Percentiles rank a stretch among this genome's conserved stretches.
Conservation (phyloP, 768 basidiomycete genomes). For the Mycena rebaudengoi region DNA sequence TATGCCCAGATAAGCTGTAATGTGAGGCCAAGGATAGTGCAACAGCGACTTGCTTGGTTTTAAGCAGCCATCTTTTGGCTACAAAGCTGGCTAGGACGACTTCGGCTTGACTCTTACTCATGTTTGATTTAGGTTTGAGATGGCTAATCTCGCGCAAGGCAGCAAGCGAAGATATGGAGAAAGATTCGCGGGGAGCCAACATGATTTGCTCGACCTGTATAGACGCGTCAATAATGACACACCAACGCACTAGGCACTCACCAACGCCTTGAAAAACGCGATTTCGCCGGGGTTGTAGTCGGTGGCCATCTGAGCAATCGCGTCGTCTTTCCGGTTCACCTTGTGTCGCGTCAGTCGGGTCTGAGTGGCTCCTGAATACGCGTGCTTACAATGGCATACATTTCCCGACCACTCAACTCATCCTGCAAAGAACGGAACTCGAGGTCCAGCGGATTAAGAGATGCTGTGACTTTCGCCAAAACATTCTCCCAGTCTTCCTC, state of each 20-base stretch:
- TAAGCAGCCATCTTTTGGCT: conserved; percentile 80
- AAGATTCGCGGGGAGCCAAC: conserved; percentile 77
- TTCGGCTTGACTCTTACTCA: conserved; percentile 82
- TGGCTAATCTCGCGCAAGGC: conserved; percentile 75
- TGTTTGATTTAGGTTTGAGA: conserved; percentile 64
- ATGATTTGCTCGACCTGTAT: conserved; percentile 87
- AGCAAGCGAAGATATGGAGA: conserved; percentile 78
- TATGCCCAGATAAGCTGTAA: background rate
- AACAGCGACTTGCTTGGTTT: conserved; percentile 67
- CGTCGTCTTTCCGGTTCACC: conserved; percentile 86
- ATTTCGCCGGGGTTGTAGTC: conserved; percentile 85
- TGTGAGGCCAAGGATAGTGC: no score
- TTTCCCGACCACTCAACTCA: conserved; percentile 68
- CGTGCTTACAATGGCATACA: conserved; percentile 74
- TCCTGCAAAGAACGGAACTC: conserved; percentile 73
- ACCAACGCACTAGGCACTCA: conserved; percentile 54
- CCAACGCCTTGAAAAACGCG: conserved; percentile 84
- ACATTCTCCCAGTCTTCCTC: conserved; percentile 67
- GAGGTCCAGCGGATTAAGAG: conserved; percentile 75
- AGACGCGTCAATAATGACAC: background rate
- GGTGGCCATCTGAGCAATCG: conserved; percentile 85
- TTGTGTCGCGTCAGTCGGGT: conserved; percentile 35
- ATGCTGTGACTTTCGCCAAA: conserved; percentile 64
- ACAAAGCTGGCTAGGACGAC: conserved; percentile 80
- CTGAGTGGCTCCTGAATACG: background rate